Evolutionary conservation across 352 stramenopile genomes (phyloP).

Genomic region (Phytophthora idaei): DNA sequence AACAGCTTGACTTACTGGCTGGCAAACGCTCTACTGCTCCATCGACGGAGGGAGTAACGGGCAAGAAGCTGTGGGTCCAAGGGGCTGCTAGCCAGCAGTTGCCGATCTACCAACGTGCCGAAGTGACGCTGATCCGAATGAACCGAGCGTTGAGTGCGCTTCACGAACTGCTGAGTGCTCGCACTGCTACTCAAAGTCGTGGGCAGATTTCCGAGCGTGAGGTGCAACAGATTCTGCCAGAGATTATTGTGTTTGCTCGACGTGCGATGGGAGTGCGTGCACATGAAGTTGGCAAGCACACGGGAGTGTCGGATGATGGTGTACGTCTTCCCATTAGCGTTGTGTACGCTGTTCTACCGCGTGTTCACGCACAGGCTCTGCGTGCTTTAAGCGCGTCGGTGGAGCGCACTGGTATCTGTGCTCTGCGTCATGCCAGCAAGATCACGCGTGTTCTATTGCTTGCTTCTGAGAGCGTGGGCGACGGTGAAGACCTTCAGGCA

Average conservation of each 20-base stretch:
- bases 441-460: slow-evolving; percentile 70
- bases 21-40: slow-evolving; percentile 47
- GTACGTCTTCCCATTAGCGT: slow-evolving; percentile 72
- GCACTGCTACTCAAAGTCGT: slow-evolving; percentile 25
- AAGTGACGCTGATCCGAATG: slow-evolving; percentile 50
- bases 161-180: slow-evolving; percentile 49
- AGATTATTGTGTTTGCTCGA: slow-evolving; percentile 61
- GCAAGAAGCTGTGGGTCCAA: slow-evolving; percentile 72
- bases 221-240: slow-evolving; percentile 63
- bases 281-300: slow-evolving; percentile 82
- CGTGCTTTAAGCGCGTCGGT: slow-evolving; percentile 47
- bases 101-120: slow-evolving; percentile 63
- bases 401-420: slow-evolving; percentile 56
- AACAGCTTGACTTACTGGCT: slow-evolving; percentile 68
- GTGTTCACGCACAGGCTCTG: slow-evolving; percentile 59
- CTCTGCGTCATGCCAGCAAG: slow-evolving; percentile 69
- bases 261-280: slow-evolving; percentile 67
- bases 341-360: slow-evolving; percentile 70
- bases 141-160: slow-evolving; percentile 46
- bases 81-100: slow-evolving; percentile 37
- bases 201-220: slow-evolving; percentile 74
- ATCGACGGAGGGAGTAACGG: slow-evolving; percentile 33
- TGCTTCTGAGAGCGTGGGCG: slow-evolving; percentile 48
- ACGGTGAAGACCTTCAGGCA: slow-evolving; percentile 44
- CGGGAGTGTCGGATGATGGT: slow-evolving; percentile 79